Evolutionary conservation across 768 basidiomycete genomes (phyloP), one percentile per base, ranked within the genome.

Genomic region (Tephrocybe sp.): DNA sequence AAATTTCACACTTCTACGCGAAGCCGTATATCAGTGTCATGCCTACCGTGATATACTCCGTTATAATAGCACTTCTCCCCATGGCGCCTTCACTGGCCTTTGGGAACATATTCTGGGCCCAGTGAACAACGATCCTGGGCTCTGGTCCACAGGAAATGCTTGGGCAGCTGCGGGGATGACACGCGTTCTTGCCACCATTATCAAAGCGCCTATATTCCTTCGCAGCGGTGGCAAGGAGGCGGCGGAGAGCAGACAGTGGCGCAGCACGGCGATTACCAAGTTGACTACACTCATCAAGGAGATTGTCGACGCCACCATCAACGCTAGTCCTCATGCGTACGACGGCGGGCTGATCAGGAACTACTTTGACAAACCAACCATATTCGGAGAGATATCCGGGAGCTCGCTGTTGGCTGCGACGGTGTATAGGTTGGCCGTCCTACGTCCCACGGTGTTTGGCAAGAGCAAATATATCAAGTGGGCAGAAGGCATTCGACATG

Each of bases 81-180:
- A 43, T 4, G 18, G 49, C 30, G 37, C 38, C 18, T 49, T 52
- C 28, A 25, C 18, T 0, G 59, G 58, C 2, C 43, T 61, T 0
- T 66, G 65, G 68, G 52, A 54, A 4, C 66, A 69, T 49, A 78
- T 79, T 36, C 54, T 71, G 20, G 76, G 76, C 0, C 73, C 74
- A 14, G 50, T 61, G n/a, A 62, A 56, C 39, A 30, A 52, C 18
- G 77, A 79, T 44, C 58, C 66, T 0, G 76, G 76, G 2, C 51
- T 77, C 1, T 79, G 77, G 77, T 72, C 73, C 0, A 77, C 76
- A 37, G 81, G 83, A 2, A 90, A 89, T 56, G 85, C 72, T 0
- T 89, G 88, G 88, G 86, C 85, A 0, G 84, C 84, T 1, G 80
- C 79, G 1, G 87, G 87, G 0, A 84, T 85, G 75, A 65, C 81